Evolutionary conservation across 495 filamentous ascomycete species (phyloP).

Genomic region (Annulohypoxylon nitens): DNA sequence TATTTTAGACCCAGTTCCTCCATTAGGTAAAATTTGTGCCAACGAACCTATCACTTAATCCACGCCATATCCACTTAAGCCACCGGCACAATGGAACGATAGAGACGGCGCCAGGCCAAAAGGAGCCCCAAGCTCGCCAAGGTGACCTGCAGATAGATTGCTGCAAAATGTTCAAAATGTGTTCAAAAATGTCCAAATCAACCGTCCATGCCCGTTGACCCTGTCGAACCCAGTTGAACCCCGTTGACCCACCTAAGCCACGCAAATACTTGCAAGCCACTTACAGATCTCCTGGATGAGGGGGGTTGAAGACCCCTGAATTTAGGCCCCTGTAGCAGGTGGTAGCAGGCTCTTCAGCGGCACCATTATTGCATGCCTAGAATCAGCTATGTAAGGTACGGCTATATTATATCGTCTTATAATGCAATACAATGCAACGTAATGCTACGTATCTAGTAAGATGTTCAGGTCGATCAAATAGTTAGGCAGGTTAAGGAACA

Average conservation of each 20-base stretch:
- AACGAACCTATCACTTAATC: constrained; percentile 29
- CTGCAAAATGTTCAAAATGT: background rate
- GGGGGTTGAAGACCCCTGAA: constrained; percentile 43
- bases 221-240: constrained; percentile 4
- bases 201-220: constrained; percentile 32
- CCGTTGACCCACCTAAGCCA: constrained; percentile 33
- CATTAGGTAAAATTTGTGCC: constrained; percentile 19
- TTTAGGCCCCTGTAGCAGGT: constrained; percentile 34
- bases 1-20: constrained; percentile 24
- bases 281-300: constrained; percentile 31
- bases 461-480: constrained; percentile 27
- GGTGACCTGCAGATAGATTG: constrained; percentile 44
- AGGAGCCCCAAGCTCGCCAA: constrained; percentile 21
- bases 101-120: constrained; percentile 29
- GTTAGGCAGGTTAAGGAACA: constrained; percentile 3
- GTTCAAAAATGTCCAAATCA: constrained; percentile 33
- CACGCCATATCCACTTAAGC: constrained; percentile 33
- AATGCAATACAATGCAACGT: constrained; percentile 29
- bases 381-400: constrained; percentile 41
- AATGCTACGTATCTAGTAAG: constrained; percentile 26
- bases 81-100: constrained; percentile 41
- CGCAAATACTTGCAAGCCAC: constrained; percentile 37
- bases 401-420: constrained; percentile 14
- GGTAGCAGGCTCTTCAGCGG: constrained; percentile 31
- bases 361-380: constrained; percentile 30